Percentiles rank a stretch among this genome's conserved stretches.
Conservation (phyloP, 1,284 basidiomycete species). For the Malassezia caprae region DNA sequence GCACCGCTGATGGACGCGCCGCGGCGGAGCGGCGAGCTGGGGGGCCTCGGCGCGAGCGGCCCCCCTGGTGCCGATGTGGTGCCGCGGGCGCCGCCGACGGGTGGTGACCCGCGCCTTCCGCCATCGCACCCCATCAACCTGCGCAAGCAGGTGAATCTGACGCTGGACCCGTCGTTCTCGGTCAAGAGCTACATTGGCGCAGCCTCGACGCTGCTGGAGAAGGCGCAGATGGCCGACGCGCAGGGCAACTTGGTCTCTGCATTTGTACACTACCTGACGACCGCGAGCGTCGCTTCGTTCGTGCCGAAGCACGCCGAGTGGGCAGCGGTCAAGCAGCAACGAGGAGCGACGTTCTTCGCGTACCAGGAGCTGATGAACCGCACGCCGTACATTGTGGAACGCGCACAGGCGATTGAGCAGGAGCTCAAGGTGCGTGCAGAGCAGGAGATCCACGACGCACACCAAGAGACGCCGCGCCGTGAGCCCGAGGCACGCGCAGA, state of each 20-base stretch:
- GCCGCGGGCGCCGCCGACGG: neutral
- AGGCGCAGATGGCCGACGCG: slow-evolving; percentile 39
- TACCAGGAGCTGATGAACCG: slow-evolving; percentile 44
- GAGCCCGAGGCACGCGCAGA: neutral
- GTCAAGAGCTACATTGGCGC: slow-evolving; percentile 45
- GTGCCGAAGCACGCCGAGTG: slow-evolving; percentile 45
- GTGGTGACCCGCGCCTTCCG: slow-evolving; percentile 16
- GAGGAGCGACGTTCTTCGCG: slow-evolving; percentile 31
- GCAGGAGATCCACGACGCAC: neutral
- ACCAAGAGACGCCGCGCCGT: neutral
- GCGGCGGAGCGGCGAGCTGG: neutral
- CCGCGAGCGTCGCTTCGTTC: slow-evolving; percentile 38
- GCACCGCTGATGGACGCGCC: neutral
- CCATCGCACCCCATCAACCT: slow-evolving; percentile 42
- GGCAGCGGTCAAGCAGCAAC: slow-evolving; percentile 25
- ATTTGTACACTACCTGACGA: slow-evolving; percentile 47
- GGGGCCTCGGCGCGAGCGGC: neutral
- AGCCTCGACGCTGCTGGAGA: slow-evolving; percentile 42
- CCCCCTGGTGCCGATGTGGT: neutral
- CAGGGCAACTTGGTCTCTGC: slow-evolving; percentile 43
- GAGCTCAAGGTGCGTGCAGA: slow-evolving; percentile 35
- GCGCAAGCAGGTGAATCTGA: slow-evolving; percentile 35
- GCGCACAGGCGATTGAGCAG: slow-evolving; percentile 35
- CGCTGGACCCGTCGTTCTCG: slow-evolving; percentile 37
- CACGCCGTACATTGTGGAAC: slow-evolving; percentile 34